Evolutionary conservation across 768 basidiomycete genomes (phyloP).

Genomic region (Suillus sp.): DNA sequence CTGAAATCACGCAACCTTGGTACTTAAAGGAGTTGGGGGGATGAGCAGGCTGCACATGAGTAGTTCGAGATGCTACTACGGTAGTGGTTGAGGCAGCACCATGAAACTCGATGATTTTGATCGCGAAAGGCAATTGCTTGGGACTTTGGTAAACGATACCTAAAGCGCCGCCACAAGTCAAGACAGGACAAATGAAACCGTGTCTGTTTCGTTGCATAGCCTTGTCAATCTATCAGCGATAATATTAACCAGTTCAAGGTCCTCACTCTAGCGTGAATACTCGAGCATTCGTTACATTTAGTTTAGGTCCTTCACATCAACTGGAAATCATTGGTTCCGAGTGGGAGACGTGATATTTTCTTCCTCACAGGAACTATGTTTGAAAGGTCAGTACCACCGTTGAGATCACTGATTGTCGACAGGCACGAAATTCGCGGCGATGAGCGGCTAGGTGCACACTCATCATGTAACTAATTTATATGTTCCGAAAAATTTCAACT

Average conservation of each 20-base stretch:
- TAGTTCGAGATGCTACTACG: neutral
- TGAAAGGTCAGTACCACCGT: neutral
- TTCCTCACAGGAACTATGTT: neutral
- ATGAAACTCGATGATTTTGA: neutral
- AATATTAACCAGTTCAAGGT: neutral
- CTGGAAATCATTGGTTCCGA: neutral
- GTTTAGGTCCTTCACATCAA: neutral
- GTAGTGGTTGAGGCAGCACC: neutral
- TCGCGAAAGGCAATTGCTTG: no score
- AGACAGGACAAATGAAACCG: neutral
- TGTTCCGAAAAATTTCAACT: conserved; percentile 3
- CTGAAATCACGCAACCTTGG: neutral
- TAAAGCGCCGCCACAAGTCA: neutral
- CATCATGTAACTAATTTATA: neutral
- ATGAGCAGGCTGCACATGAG: neutral
- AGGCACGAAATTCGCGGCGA: neutral
- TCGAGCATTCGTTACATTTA: neutral
- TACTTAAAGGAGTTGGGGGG: neutral
- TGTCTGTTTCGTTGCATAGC: neutral
- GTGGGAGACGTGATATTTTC: neutral
- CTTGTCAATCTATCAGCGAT: neutral
- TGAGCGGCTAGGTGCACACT: neutral
- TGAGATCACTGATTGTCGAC: neutral
- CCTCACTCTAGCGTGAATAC: neutral
- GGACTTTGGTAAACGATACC: neutral